Evolutionary conservation across 345 rosid species (phyloP), one percentile per base, ranked within the genome.

Genomic region (Pistacia integerrima): DNA sequence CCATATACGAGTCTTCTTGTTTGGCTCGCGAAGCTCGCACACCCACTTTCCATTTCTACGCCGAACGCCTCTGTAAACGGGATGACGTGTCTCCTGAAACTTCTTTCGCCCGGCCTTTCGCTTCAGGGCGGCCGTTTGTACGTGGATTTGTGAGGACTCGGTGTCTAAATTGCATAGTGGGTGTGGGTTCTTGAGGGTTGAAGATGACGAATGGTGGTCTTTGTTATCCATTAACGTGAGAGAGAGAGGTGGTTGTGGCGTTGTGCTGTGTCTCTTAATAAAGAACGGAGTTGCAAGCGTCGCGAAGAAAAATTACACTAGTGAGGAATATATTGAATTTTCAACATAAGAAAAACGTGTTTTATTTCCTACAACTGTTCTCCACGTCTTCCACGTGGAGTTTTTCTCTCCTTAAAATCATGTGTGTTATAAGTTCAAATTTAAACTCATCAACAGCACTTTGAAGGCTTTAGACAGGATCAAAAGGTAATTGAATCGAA

Each of bases 41-140:
- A 88, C 92, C 92, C 92, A 89, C 76, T 89, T 87, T 10, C 84
- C 89, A 14, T 89, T 89, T 67, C 87, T 74, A 57, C 70, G 72
- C 74, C 92, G 76, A 3, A 89, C 89, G 1, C 92, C 92, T 54
- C 65, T 84, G 80, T 85, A 87, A 0, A 85, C 65, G 0, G 89
- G 90, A 70, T 85, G 90, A 1, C 90, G 86, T 7, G 90, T 89
- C 85, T 87, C 90, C 46, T 72, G 84, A 57, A 87, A 89, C 84
- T 87, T 89, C 78, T 84, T 89, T 76, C 90, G 35, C 2, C 90
- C 89, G 0, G 88, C 82, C 76, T 81, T 87, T 48, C 89, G 49
- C 83, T 87, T 87, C 11, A 18, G 72, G 38, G 13, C 5, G 38
- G 33, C 18, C 7, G 18, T 46, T 18, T 46, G 60, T 14, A 1